phyloP scores from a whole-genome alignment of 2,329 filamentous ascomycete genomes.

The Fragosphaeria purpurea region DNA sequence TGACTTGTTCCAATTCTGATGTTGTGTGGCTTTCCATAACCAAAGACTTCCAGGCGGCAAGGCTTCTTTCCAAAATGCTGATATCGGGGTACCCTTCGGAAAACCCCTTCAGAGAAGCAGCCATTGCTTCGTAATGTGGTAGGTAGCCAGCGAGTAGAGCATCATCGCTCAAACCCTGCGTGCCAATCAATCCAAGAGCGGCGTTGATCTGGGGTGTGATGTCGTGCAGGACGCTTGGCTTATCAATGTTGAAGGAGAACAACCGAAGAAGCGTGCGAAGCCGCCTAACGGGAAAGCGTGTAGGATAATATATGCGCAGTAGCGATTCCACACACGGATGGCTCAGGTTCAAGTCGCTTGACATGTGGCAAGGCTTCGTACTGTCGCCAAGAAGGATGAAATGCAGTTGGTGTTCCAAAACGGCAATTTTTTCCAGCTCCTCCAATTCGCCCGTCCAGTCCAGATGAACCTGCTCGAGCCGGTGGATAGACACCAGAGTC shows the following conservation, averaged over 20 bases:
- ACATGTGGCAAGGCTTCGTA: slow-evolving; percentile 13
- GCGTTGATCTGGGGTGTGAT: slow-evolving; percentile 31
- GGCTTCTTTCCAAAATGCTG: slow-evolving; percentile 22
- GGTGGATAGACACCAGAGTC: slow-evolving; percentile 49
- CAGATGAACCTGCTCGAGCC: slow-evolving; percentile 44
- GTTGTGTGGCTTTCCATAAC: slow-evolving; percentile 27
- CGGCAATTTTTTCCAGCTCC: slow-evolving; percentile 43
- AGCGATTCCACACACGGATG: slow-evolving; percentile 37
- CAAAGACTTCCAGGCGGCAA: slow-evolving; percentile 36
- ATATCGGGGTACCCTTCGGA: slow-evolving; percentile 27
- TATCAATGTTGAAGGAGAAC: slow-evolving; percentile 38
- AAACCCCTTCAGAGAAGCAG: slow-evolving; percentile 34
- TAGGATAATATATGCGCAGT: slow-evolving; percentile 38
- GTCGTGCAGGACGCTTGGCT: slow-evolving; percentile 27
- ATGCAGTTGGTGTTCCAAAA: slow-evolving; percentile 51
- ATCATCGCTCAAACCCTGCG: slow-evolving; percentile 34
- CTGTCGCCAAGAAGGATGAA: slow-evolving; percentile 31
- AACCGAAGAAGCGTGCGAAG: slow-evolving; percentile 42
- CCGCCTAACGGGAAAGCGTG: slow-evolving; percentile 42
- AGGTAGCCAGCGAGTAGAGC: slow-evolving; percentile 32
- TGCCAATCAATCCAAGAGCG: slow-evolving; percentile 25
- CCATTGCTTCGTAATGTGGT: slow-evolving; percentile 37
- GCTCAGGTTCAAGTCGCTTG: slow-evolving; percentile 28
- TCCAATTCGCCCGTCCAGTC: slow-evolving; percentile 46
- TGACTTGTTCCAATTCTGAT: slow-evolving; percentile 29